Evolutionary conservation across 352 stramenopile genomes (phyloP), one percentile per base, ranked within the genome.

Genomic region (Discostella stelligera): DNA sequence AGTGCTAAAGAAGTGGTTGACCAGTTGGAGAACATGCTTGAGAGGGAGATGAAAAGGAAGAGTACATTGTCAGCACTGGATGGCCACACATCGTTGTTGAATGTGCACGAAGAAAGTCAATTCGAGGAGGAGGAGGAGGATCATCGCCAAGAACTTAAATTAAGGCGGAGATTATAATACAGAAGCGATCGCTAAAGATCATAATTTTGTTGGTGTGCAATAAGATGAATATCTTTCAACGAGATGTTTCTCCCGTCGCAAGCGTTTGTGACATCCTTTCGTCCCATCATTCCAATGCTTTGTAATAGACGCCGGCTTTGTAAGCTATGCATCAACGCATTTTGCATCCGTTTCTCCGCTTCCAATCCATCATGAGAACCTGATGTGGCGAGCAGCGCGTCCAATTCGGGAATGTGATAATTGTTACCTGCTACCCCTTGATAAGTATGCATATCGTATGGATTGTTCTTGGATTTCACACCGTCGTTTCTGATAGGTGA

Each of bases 1-100:
- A 87, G 44, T 62, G 80, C 84, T 2, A 69, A 62, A 13, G 59
- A 85, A 25, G 27, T 87, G 37, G 71, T 84, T 41, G 7, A 53
- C 25, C 66, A 81, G 37, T 56, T 87, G 60, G 76, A 87, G 56
- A 32, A 37, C 30, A 44, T 84, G 20, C 59, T 83, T 23, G 53
- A 77, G 25, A 65, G 5, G 30, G 16, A 58, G 16, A 13, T 58
- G 18, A 16, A 25, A 27, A 16, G n/a, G 50, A 18, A 55, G 20
- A 14, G 6, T 7, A 18, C 8, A 55, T 16, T 18, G 48, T 27
- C 18, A 55, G 48, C 16, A 55, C 16, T 14, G 48, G 48, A 55
- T 10, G 48, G 20, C 13, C 18, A 55, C 16, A 14, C 48, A 55
- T 55, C 11, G 18, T 55, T 32, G 5, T 2, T 8, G 0, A 18